These are phyloP conservation scores for Symbiodinium pilosum DNA, from an alignment of 73 alveolate species.

Conservation along the genomic window DNA sequence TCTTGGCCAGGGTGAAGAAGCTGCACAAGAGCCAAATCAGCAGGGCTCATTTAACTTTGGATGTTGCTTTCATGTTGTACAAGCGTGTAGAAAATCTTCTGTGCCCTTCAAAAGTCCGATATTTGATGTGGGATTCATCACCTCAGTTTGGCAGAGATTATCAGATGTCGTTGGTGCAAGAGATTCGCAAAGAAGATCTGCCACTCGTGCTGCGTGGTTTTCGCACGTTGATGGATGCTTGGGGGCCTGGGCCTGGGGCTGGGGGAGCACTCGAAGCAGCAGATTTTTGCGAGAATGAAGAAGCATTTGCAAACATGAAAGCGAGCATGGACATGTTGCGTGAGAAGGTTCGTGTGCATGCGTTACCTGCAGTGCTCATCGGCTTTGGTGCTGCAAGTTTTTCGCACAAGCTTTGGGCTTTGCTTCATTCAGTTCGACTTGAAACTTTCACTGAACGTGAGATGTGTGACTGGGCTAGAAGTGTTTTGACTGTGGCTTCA, in stretches of 20 bases:
- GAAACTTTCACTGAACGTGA: background rate
- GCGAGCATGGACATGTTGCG: background rate
- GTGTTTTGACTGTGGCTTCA: background rate
- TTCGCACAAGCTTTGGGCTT: background rate
- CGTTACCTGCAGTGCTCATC: background rate
- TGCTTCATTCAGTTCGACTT: background rate
- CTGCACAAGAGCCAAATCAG: background rate
- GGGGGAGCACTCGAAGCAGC: no score
- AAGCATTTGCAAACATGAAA: background rate
- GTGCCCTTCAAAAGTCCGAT: background rate
- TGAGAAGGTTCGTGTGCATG: background rate
- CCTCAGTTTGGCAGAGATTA: background rate
- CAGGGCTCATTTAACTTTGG: background rate
- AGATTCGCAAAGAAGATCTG: background rate
- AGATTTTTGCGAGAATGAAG: background rate
- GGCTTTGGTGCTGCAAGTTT: background rate
- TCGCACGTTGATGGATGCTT: no score
- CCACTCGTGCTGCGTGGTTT: no score
- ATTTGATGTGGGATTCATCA: background rate
- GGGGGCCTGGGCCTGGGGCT: no score
- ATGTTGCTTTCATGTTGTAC: background rate
- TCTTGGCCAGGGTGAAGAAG: background rate
- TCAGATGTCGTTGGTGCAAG: background rate
- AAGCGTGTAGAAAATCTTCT: background rate
- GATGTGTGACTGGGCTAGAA: background rate